phyloP scores from a whole-genome alignment of 164 flowering plant species.

The Vitis vinifera region ASM3070453v1 NC_081806.1:13219001-13219500 shows the following conservation, averaged over 20 bases:
- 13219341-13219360: constrained; percentile 43
- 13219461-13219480: constrained; percentile 55
- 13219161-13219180: background rate
- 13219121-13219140: background rate
- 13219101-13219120: background rate
- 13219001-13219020: background rate
- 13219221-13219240: constrained; percentile 36
- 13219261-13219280: constrained; percentile 82
- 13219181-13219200: constrained; percentile 8
- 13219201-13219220: constrained; percentile 74
- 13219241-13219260: constrained; percentile 33
- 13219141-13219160: background rate
- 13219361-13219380: constrained; percentile 3
- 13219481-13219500: constrained; percentile 96
- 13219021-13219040: background rate
- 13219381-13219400: background rate
- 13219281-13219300: constrained; percentile 94
- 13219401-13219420: background rate
- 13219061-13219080: background rate
- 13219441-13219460: background rate
- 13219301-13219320: constrained; percentile 97
- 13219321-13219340: constrained; percentile 95
- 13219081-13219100: background rate
- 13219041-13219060: background rate
- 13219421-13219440: background rate